Base-by-base conservation (phyloP, 1,139 yeast species). In the Sugiyamaella pinicola region DNA sequence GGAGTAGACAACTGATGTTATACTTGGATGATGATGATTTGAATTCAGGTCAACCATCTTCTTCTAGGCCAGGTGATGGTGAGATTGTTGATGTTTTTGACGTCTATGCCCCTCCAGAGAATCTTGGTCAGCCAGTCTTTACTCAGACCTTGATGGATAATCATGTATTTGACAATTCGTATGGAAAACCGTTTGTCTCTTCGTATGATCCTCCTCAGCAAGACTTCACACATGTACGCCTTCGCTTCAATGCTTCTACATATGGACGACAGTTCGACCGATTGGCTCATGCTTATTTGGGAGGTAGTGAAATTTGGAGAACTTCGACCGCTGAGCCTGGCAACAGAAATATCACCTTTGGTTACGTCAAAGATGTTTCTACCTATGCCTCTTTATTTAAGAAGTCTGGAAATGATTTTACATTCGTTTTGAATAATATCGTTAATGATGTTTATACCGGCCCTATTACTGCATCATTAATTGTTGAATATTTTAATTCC, bases 321-420 rank as follows among this genome's bases (percentile, higher is more conserved):
- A 83, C 95, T 0, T 84, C 93, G 2, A 88, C 96, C 1, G 83
- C 87, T 17, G 96, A 88, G 68, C 96, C 96, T 0, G 80, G 82
- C 56, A 76, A 80, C 51, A 68, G 71, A 17, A 63, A 62, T 22
- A 61, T 69, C 2, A 76, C 79, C 2, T 76, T 73, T 61, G 66
- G 71, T 12, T 72, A 77, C 49, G 71, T 75, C 29, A 87, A 86
- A 64, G 96, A 89, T 64, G 79, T 87, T 1, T 76, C 91, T 4
- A 70, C 72, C 26, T 87, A 82, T 64, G 65, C 77, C 10, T 60
- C 74, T 0, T 69, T 87, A 45, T 87, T 89, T 65, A 64, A 71
- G 48, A 52, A 64, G 8, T 60, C 70, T 4, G 72, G 73, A 9
- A 64, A 73, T 19, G 63, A 83, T 44, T 72, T 80, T 41, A 26